These are phyloP conservation scores for Astrocystis sublimbata DNA, from an alignment of 495 filamentous ascomycete genomes.

Conservation along the genomic window DNA sequence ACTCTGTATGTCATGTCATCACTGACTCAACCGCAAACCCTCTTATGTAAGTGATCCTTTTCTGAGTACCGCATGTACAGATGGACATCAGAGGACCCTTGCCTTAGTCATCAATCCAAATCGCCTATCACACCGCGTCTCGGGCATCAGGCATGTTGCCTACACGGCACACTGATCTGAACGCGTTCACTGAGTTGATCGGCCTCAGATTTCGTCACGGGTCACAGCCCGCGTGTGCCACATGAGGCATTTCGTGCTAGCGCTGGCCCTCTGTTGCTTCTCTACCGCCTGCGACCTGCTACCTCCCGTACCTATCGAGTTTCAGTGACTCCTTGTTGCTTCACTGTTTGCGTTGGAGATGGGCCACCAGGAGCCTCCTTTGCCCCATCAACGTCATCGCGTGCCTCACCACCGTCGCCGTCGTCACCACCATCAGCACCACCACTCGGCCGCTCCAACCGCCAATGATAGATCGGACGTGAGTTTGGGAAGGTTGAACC, in stretches of 20 bases:
- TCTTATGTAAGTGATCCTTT: too few relatives aligned
- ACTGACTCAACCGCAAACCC: too few relatives aligned
- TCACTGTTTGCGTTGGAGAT: conserved; percentile 28
- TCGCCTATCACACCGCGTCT: background rate
- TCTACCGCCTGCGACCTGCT: background rate
- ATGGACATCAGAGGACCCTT: background rate
- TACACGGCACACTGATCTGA: background rate
- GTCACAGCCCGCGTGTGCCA: conserved; percentile 1
- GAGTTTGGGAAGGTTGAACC: conserved; percentile 18
- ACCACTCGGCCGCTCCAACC: background rate
- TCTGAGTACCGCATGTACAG: background rate
- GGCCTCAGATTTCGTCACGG: background rate
- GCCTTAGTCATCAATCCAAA: background rate
- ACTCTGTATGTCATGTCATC: too few relatives aligned
- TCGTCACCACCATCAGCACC: conserved; percentile 17
- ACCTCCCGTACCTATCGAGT: conserved; percentile 13
- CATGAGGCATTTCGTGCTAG: background rate
- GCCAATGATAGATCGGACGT: background rate
- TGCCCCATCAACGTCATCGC: conserved; percentile 24
- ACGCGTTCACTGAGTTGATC: background rate
- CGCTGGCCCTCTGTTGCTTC: background rate
- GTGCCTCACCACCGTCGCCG: conserved; percentile 24
- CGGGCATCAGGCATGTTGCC: background rate
- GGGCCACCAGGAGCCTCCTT: conserved; percentile 23
- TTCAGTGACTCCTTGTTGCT: conserved; percentile 28